Evolutionary conservation across 805 yeast species (phyloP).

Genomic region (Blastobotrys terrestris): DNA sequence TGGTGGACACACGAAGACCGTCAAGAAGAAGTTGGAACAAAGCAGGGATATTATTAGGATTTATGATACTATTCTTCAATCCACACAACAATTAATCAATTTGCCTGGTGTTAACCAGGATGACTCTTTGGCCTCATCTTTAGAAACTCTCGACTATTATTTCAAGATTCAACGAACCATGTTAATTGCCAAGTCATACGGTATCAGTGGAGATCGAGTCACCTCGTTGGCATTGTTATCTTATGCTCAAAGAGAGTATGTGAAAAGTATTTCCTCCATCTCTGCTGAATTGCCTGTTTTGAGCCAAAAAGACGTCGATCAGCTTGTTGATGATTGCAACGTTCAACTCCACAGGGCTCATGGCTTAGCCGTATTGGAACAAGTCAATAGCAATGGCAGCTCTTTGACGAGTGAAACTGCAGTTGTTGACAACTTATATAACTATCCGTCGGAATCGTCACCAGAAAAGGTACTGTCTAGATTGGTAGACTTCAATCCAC

Average conservation of each 20-base stretch:
- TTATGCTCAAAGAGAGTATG: not conserved
- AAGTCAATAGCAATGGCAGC: slow-evolving; percentile 12
- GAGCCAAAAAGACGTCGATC: not conserved
- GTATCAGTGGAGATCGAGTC: slow-evolving; percentile 26
- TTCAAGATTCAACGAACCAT: slow-evolving; percentile 42
- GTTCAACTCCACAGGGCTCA: slow-evolving; percentile 19
- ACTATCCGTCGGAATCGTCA: slow-evolving; percentile 32
- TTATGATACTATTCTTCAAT: slow-evolving; percentile 44
- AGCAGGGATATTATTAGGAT: slow-evolving; percentile 41
- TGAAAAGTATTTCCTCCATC: not conserved
- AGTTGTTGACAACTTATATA: slow-evolving; percentile 42
- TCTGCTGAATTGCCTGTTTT: not conserved
- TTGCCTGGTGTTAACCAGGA: slow-evolving; percentile 91
- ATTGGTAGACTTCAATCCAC: slow-evolving; percentile 30
- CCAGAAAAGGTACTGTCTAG: slow-evolving; percentile 21
- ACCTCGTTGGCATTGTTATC: slow-evolving; percentile 30
- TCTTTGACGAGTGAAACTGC: slow-evolving; percentile 15
- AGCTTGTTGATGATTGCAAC: slow-evolving; percentile 13
- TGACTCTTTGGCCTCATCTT: slow-evolving; percentile 53
- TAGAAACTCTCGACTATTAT: slow-evolving; percentile 44
- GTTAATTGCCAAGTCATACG: slow-evolving; percentile 36
- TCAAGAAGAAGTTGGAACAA: slow-evolving; percentile 9
- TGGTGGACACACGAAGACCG: slow-evolving; percentile 10
- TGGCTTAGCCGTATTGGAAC: slow-evolving; percentile 35
- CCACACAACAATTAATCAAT: slow-evolving; percentile 57